Base-by-base conservation (phyloP, 139 green algal species). In the Dunaliella sp. region DNA sequence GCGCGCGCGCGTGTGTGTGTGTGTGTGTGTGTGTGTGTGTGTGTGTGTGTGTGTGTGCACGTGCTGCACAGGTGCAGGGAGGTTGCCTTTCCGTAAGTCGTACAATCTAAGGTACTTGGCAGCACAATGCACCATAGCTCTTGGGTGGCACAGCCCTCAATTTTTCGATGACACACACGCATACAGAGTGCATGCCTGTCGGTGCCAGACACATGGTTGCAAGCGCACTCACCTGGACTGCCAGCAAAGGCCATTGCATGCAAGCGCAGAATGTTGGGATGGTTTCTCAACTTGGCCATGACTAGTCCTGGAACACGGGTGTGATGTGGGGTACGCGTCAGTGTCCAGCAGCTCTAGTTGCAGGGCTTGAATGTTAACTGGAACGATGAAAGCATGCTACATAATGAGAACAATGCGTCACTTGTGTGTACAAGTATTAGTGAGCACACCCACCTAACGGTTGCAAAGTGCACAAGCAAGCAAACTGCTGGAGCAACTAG, bases 211-310 rank as follows among this genome's bases (percentile, higher is more conserved):
- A 65, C 48, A 65, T 65, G 48, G 48, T 26, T 74, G 38, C 76
- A n/a, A 33, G 36, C 36, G 1, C 58, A 77, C 78, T 59, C 36
- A 83, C 78, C 78, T 72, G 33, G 78, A 35, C 36, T 65, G 21
- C 78, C 94, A 24, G 87, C 86, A 37, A 95, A 94, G 0, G 94
- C 92, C 1, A 93, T 92, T 0, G 91, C 92, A 59, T 92, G 86
- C 83, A 98, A 86, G 0, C 80, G 91, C 78, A 98, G 86, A 37
- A 96, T 88, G 89, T 95, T 89, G 21, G 93, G 91, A 48, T 92
- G 89, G 12, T 88, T 85, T 57, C 83, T 88, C 31, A 92, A 80
- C 83, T 84, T 88, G 2, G 88, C 83, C 86, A 84, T 77, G 25
- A 84, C 37, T 32, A 36, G n/a, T 7, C 31, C 77, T 38, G n/a